Evolutionary conservation across 345 rosid species (phyloP).

Genomic region (Melastoma malabathricum): DNA sequence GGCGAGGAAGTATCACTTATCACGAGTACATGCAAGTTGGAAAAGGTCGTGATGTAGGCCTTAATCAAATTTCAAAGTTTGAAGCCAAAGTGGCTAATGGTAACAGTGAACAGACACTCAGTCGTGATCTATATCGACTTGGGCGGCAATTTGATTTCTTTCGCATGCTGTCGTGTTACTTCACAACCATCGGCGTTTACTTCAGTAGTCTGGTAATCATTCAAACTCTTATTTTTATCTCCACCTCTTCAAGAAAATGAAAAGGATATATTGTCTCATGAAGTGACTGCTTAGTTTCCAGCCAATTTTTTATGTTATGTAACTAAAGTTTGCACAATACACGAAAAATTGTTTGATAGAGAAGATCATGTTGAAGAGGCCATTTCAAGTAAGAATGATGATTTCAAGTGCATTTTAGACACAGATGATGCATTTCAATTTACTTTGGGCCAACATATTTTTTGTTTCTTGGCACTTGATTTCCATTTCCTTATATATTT

Average conservation of each 20-base stretch:
- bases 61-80: conserved; percentile 82
- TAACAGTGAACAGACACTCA: conserved; percentile 94
- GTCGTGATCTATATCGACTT: conserved; percentile 91
- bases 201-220: conserved; percentile 80
- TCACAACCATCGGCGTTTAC: conserved; percentile 92
- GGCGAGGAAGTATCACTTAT: conserved; percentile 84
- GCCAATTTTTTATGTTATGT: too few relatives aligned
- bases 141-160: conserved; percentile 87
- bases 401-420: too few relatives aligned
- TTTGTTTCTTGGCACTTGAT: too few relatives aligned
- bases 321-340: too few relatives aligned
- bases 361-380: too few relatives aligned
- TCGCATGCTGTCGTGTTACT: conserved; percentile 93
- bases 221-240: not conserved
- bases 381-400: too few relatives aligned
- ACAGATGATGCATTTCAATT: too few relatives aligned
- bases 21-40: conserved; percentile 98
- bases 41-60: conserved; percentile 92
- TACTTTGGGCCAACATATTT: too few relatives aligned
- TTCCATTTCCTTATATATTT: too few relatives aligned
- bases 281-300: too few relatives aligned
- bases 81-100: conserved; percentile 97
- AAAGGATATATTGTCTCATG: too few relatives aligned
- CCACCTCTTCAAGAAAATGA: not conserved
- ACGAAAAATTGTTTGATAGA: too few relatives aligned